Evolutionary conservation across 768 basidiomycete species (phyloP).

Genomic region (Trametes villosa): DNA sequence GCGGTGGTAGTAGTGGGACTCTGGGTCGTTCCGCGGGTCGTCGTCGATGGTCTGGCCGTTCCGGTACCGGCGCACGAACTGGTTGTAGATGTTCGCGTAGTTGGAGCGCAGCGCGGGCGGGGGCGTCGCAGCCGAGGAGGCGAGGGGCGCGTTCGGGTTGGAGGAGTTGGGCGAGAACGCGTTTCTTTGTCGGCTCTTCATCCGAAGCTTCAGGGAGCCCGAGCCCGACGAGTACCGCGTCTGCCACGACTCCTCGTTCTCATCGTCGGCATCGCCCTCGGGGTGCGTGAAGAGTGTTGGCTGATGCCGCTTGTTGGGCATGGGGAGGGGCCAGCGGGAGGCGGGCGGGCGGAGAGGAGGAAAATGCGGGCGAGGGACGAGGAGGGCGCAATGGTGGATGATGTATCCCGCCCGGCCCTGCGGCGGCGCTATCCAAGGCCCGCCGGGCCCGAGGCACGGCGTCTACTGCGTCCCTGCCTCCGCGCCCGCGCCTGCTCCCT

Average conservation of each 20-base stretch:
- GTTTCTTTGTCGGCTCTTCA: constrained; percentile 35
- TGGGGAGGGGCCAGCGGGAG: constrained; percentile 5
- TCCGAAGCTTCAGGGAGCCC: constrained; percentile 30
- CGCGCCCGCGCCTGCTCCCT: background rate
- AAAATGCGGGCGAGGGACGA: constrained; percentile 3
- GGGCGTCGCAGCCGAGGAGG: constrained; percentile 34
- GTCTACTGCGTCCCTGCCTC: too few relatives aligned
- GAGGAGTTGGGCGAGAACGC: constrained; percentile 36
- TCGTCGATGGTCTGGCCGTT: constrained; percentile 64
- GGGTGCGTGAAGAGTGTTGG: constrained; percentile 72
- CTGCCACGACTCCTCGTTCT: constrained; percentile 53
- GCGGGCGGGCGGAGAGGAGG: background rate
- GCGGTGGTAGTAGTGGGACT: constrained; percentile 78
- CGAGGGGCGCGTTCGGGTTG: constrained; percentile 32
- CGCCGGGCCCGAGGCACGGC: too few relatives aligned
- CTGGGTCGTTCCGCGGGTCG: constrained; percentile 79
- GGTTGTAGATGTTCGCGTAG: constrained; percentile 72
- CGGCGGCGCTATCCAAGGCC: too few relatives aligned
- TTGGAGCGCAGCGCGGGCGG: constrained; percentile 40
- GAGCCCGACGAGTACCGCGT: constrained; percentile 16
- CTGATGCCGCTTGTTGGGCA: constrained; percentile 57
- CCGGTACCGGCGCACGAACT: constrained; percentile 78
- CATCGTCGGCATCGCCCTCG: constrained; percentile 56
- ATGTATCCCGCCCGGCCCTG: too few relatives aligned
- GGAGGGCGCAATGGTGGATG: background rate